Base-by-base conservation (phyloP, 768 basidiomycete genomes). In the Suillus subaureus region DNA sequence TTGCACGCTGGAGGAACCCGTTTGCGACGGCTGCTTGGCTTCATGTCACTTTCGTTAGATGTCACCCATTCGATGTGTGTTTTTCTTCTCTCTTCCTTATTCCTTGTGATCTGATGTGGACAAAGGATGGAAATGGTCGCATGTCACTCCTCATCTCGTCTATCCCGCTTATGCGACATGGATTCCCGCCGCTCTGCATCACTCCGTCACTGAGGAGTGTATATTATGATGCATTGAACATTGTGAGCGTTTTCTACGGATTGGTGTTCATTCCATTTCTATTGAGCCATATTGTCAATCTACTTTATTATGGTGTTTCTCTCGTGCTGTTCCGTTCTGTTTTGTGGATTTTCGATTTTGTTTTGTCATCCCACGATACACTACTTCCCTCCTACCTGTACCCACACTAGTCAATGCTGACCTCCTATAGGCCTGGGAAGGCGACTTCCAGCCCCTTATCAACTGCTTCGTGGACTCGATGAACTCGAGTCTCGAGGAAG, bases 1-100 rank as follows among this genome's bases (percentile, higher is more conserved):
- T 78, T 54, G 75, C 75, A 4, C 71, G 74, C 45, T 79, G 77
- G 78, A 71, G 78, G 21, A 78, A 79, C 62, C 77, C 77, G 12
- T 79, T 78, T 57, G 77, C 78, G 16, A 77, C 78, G 2, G 75
- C 78, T 13, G 75, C 77, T 9, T 78, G 77, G 77, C 63, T 78
- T 13, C 77, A 78, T 31, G 70, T 78, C 7, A 75, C 77, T 3
- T 70, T 78, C 55, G 77, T 74, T 21, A 71, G 76, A 2, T 79
- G 77, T 58, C 77, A 79, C 40, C 77, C 77, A 0, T 78, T 78
- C 39, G 77, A 78, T 52, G 77, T 78, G 67, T 63, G 76, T 37
- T 18, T 60, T 51, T n/a, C n/a, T 26, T 43, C 23, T 31, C 13
- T 37, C 18, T 35, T 33, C n/a, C 40, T 61, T 18, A 12, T 31